Evolutionary conservation across 257 asterid species (phyloP).

Genomic region (Scutellaria minor): DNA sequence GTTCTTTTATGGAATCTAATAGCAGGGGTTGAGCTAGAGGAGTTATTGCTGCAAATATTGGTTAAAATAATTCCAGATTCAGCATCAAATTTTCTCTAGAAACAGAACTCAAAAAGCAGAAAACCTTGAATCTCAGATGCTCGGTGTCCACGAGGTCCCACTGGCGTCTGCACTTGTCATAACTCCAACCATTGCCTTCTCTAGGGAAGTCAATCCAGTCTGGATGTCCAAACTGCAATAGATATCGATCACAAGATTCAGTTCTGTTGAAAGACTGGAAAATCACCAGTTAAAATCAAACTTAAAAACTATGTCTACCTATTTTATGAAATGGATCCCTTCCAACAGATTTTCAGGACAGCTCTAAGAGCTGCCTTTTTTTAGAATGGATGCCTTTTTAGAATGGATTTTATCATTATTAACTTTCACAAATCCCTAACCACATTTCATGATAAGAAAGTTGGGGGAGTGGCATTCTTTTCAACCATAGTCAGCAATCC

Average conservation of each 20-base stretch:
- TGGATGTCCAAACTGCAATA: constrained; percentile 91
- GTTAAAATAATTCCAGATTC: constrained; percentile 14
- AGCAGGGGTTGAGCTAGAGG: constrained; percentile 18
- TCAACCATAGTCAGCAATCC: constrained; percentile 15
- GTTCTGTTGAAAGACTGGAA: constrained; percentile 24
- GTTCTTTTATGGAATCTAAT: constrained; percentile 2
- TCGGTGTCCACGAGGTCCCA: constrained; percentile 88
- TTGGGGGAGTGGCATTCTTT: constrained; percentile 15
- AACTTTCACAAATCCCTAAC: constrained; percentile 13
- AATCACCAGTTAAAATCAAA: constrained; percentile 2
- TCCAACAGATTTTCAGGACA: neutral
- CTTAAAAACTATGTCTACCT: constrained; percentile 1
- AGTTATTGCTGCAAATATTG: constrained; percentile 18
- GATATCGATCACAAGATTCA: constrained; percentile 32
- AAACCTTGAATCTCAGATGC: constrained; percentile 94
- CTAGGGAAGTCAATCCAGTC: constrained; percentile 99
- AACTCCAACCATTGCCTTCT: constrained; percentile 94
- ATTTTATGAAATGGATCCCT: neutral
- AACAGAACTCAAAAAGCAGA: constrained; percentile 26
- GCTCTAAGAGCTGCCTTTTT: constrained; percentile 29
- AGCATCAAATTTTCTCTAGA: constrained; percentile 22
- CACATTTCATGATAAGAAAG: constrained; percentile 12
- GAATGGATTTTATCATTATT: neutral
- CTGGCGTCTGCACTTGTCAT: constrained; percentile 92
- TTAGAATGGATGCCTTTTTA: too few relatives aligned